Evolutionary conservation across 2,329 filamentous ascomycete species (phyloP), one percentile per base, ranked within the genome.

Genomic region (Fusarium luffae): DNA sequence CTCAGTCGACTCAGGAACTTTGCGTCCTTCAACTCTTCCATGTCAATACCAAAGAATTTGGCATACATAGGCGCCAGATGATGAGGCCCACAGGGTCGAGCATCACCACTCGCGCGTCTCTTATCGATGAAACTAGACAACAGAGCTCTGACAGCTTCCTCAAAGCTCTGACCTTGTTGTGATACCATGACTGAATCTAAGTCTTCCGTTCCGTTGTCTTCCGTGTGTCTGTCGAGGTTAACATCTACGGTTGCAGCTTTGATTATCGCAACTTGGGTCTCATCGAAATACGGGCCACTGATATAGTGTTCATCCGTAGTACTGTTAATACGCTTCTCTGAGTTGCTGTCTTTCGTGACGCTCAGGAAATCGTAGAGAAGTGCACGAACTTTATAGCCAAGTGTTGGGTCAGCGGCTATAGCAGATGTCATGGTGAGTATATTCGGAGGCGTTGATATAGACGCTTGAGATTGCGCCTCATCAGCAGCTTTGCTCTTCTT

Each of bases 331-430:
- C 54, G 59, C 13, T 59, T 44, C 23, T 59, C 13, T 7, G 54
- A 59, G 18, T 49, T 23, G 19, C 16, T 18, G 19, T 59, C 44
- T 25, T 59, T 59, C 3, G 10, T 40, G 4, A 51, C 19, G 13
- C 40, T 51, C 16, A 61, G 59, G 37, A 59, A 51, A 37, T 61
- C 59, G 16, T 59, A n/a, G 16, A 61, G 23, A 59, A 61, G 59
- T 23, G 51, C 54, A 21, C 54, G 37, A 16, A 43, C n/a, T 28
- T 30, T 61, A 34, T 51, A 59, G 7, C 54, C 44, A 44, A 59
- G 54, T 32, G 40, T 52, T 19, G 54, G 18, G 25, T 62, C 37
- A 14, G 30, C 10, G 13, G 27, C 30, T 28, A 41, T 27, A 50
- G 54, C 23, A n/a, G 43, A 59, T 19, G 58, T 37, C 18, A 14